These are phyloP conservation scores for Corylus americana DNA, from an alignment of 306 rosid genomes.

Conservation along the genomic window DNA sequence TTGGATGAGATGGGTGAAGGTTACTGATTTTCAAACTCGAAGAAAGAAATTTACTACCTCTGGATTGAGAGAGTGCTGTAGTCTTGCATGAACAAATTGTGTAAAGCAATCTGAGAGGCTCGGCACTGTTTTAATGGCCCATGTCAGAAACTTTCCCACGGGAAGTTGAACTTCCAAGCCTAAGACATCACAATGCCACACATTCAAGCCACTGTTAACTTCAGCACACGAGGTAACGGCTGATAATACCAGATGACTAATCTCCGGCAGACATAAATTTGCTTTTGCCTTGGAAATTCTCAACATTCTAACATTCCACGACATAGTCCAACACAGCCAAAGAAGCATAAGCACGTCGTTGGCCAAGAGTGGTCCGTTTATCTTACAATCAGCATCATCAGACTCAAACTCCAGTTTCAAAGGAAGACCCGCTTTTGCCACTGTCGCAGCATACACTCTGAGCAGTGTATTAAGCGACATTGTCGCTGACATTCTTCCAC, in stretches of 20 bases:
- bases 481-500: constrained; percentile 64
- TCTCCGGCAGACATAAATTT: constrained; percentile 52
- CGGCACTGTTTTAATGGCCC: constrained; percentile 71
- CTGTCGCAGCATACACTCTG: constrained; percentile 44
- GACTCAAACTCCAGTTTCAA: constrained; percentile 59
- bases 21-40: constrained; percentile 11
- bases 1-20: constrained; percentile 1
- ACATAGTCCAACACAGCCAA: constrained; percentile 75
- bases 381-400: constrained; percentile 61
- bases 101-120: constrained; percentile 66
- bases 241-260: constrained; percentile 63
- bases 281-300: constrained; percentile 29
- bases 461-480: constrained; percentile 48
- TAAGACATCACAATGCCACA: constrained; percentile 56
- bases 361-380: constrained; percentile 60
- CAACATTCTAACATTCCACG: constrained; percentile 50
- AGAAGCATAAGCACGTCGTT: constrained; percentile 59
- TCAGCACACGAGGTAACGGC: constrained; percentile 52
- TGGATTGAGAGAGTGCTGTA: constrained; percentile 36
- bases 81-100: constrained; percentile 58
- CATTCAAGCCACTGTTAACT: constrained; percentile 43
- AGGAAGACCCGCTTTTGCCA: constrained; percentile 34
- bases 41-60: constrained; percentile 46
- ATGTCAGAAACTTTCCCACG: constrained; percentile 63
- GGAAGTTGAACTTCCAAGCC: constrained; percentile 65